Percentiles rank a stretch among this genome's conserved stretches.
phyloP scores from a whole-genome alignment of 176 grass and related monocot species.

The Avena insularis region DNA sequence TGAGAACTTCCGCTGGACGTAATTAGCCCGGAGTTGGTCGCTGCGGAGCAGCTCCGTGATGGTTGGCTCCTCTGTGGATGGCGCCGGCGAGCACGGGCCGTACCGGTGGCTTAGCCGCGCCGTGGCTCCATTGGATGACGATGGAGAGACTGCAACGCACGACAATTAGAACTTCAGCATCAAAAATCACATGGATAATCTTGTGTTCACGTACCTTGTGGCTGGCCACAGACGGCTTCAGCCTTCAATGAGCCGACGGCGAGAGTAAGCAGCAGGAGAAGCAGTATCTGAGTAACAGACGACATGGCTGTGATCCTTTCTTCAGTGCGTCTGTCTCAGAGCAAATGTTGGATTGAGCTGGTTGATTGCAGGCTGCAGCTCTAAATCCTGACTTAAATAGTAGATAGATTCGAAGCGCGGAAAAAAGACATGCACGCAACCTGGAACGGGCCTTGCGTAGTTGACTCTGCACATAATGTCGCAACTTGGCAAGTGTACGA shows the following conservation, averaged over 20 bases:
- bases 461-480: not conserved
- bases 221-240: conserved; percentile 11
- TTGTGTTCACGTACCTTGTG: conserved; percentile 23
- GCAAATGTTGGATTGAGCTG: not conserved
- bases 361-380: not conserved
- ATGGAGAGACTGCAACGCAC: no score
- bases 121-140: not conserved
- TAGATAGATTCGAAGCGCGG: no score
- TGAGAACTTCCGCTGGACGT: conserved; percentile 38
- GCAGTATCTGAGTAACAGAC: not conserved
- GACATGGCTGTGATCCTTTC: conserved; percentile 16
- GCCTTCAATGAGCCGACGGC: not conserved
- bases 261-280: conserved; percentile 12
- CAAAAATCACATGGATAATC: not conserved
- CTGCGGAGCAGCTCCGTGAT: conserved; percentile 47
- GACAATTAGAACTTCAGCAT: not conserved
- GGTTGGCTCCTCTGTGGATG: not conserved
- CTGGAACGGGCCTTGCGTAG: not conserved
- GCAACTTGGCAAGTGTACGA: not conserved
- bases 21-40: conserved; percentile 57
- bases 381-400: not conserved
- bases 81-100: conserved; percentile 66
- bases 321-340: not conserved
- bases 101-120: conserved; percentile 54
- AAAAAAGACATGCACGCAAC: not conserved